These are phyloP conservation scores for Lactifluus subvellereus DNA, from an alignment of 768 basidiomycete species.

Conservation along the genomic window DNA sequence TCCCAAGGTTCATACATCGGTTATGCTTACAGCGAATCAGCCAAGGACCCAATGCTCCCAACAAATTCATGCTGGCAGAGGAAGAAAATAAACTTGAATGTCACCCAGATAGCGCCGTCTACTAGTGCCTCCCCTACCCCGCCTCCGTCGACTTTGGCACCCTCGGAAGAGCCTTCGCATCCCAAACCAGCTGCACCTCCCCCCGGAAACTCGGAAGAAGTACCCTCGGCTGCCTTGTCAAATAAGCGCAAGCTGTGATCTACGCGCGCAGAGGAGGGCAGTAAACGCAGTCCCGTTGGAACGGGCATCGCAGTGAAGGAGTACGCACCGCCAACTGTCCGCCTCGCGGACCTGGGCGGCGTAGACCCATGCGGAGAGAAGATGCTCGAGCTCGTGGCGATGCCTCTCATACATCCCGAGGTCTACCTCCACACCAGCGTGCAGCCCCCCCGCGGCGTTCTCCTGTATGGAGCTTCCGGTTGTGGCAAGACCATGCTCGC, in stretches of 20 bases:
- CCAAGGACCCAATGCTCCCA: slow-evolving; percentile 69
- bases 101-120: slow-evolving; percentile 24
- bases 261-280: too few relatives aligned
- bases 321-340: too few relatives aligned
- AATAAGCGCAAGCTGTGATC: too few relatives aligned
- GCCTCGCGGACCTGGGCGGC: slow-evolving; percentile 82
- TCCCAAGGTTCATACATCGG: too few relatives aligned
- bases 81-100: too few relatives aligned
- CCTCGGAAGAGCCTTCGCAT: too few relatives aligned
- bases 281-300: too few relatives aligned
- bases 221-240: slow-evolving; percentile 26
- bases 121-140: slow-evolving; percentile 29
- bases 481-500: slow-evolving; percentile 97
- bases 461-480: slow-evolving; percentile 93
- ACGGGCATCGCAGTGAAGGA: slow-evolving; percentile 57
- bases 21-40: slow-evolving; percentile 35
- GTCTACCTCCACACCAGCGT: slow-evolving; percentile 92
- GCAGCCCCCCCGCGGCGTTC: slow-evolving; percentile 83
- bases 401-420: slow-evolving; percentile 93
- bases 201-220: slow-evolving; percentile 7
- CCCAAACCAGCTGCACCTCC: slow-evolving; percentile 6
- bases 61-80: slow-evolving; percentile 84
- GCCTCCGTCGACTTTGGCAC: too few relatives aligned
- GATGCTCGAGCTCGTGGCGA: slow-evolving; percentile 89
- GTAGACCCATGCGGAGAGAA: slow-evolving; percentile 82